A percentile compares a stretch with the other conserved stretches of the same genome.
Conservation (phyloP, 1,284 basidiomycete genomes). For the Heterobasidion irregulare region DNA sequence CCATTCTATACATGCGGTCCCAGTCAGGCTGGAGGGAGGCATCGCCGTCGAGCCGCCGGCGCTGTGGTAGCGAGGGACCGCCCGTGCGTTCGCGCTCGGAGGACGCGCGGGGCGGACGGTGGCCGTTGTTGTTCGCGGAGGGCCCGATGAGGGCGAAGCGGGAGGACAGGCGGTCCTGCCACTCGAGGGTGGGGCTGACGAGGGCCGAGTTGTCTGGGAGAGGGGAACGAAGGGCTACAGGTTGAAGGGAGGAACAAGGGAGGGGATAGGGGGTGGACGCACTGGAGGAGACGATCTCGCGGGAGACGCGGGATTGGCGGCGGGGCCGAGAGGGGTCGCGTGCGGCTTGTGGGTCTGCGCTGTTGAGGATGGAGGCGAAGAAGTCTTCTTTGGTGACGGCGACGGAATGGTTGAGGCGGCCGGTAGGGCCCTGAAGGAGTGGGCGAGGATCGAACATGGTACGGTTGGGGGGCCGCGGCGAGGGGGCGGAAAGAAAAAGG, state of each 20-base stretch:
- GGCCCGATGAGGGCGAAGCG: slow-evolving; percentile 28
- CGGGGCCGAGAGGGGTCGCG: slow-evolving; percentile 58
- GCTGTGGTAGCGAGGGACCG: slow-evolving; percentile 8
- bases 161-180: slow-evolving; percentile 64
- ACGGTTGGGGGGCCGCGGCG: slow-evolving; percentile 5
- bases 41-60: slow-evolving; percentile 17
- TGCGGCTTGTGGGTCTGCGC: slow-evolving; percentile 36
- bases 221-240: too few species aligned
- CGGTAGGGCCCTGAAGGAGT: slow-evolving; percentile 51
- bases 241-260: too few species aligned
- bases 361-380: slow-evolving; percentile 61
- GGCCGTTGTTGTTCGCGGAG: not conserved
- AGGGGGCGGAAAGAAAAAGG: slow-evolving; percentile 1
- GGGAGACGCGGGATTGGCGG: slow-evolving; percentile 64
- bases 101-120: not conserved
- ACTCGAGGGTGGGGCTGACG: slow-evolving; percentile 61
- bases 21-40: slow-evolving; percentile 10
- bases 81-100: not conserved
- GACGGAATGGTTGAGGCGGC: slow-evolving; percentile 39
- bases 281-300: slow-evolving; percentile 70
- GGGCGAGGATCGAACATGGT: not conserved
- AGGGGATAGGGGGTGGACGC: slow-evolving; percentile 7
- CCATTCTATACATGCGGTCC: slow-evolving; percentile 24
- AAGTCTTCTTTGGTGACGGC: slow-evolving; percentile 59
- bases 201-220: slow-evolving; percentile 47